Base-by-base conservation (phyloP, 2,329 filamentous ascomycete genomes). In the Neofusicoccum parvum region DNA sequence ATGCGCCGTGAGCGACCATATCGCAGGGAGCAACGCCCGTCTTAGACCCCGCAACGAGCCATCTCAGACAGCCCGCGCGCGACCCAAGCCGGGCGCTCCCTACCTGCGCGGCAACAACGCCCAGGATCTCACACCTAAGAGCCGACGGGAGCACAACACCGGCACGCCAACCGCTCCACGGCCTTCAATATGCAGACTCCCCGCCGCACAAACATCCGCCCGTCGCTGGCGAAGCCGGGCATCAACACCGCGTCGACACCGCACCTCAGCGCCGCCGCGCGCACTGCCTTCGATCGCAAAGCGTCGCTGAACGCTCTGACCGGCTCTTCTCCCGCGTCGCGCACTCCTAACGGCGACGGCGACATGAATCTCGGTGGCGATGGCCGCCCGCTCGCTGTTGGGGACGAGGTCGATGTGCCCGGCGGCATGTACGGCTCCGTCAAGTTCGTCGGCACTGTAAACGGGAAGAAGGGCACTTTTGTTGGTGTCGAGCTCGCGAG, bases 391-490 rank as follows among this genome's bases (percentile, higher is more conserved):
- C 81, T 96, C 67, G 85, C 88, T 69, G 84, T 95, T 46, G 94
- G 94, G 70, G 94, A 97, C 75, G 78, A 84, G 39, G 94, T 97
- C 68, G 94, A 97, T 71, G 94, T 97, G 53, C 94, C 94, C 1
- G 95, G 95, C 48, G 92, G 90, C 76, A 97, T 99, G 93, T 83
- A 90, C 70, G 95, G 95, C 56, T 90, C 88, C 2, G 89, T 98
- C 70, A 94, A 91, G 75, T 99, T 97, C 75, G 83, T 98, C 68
- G 95, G 95, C 50, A 83, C 84, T 45, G 94, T 99, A 46, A 87
- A 89, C 71, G 94, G 94, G 68, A 97, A 97, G 82, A 92, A 91
- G 71, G 95, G 95, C 59, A 86, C 87, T 20, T 99, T 99, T 82
- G 93, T 92, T 37, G 95, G 95, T 51, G 92, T 99, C 41, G 95